These are phyloP conservation scores for Cyberlindnera maclurae DNA, from an alignment of 805 yeast species.

Conservation along the genomic window DNA sequence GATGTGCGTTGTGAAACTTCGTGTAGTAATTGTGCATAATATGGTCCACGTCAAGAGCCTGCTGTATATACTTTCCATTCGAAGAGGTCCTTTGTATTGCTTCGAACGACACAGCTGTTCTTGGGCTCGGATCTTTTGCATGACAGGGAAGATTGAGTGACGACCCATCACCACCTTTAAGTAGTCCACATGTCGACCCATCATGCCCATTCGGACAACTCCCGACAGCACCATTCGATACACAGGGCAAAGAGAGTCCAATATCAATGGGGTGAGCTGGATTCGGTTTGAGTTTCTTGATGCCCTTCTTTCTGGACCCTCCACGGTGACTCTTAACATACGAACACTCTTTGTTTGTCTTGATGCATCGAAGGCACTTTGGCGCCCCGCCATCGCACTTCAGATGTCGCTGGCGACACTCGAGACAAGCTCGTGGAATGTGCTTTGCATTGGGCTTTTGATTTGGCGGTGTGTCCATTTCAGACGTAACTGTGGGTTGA, in stretches of 20 bases:
- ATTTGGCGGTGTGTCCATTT: slow-evolving; percentile 1
- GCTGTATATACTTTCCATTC: slow-evolving; percentile 1
- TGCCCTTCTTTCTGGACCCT: slow-evolving; percentile 46
- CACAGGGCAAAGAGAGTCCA: slow-evolving; percentile 15
- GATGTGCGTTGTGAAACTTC: slow-evolving; percentile 37
- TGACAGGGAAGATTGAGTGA: slow-evolving; percentile 17
- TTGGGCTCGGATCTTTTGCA: slow-evolving; percentile 1
- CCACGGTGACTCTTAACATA: slow-evolving; percentile 49
- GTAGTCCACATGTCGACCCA: slow-evolving; percentile 15
- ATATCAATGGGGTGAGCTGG: slow-evolving; percentile 1
- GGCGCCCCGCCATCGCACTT: slow-evolving; percentile 46
- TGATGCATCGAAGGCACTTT: slow-evolving; percentile 35
- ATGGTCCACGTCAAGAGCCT: slow-evolving; percentile 2
- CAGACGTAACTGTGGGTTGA: neutral
- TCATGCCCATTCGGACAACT: slow-evolving; percentile 23
- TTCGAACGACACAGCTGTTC: slow-evolving; percentile 10
- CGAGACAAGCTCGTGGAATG: slow-evolving; percentile 42
- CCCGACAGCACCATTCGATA: slow-evolving; percentile 7
- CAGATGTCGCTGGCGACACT: slow-evolving; percentile 43
- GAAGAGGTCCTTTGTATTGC: neutral
- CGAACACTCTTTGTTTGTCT: slow-evolving; percentile 30
- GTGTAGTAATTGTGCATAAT: slow-evolving; percentile 27
- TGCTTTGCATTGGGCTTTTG: slow-evolving; percentile 27
- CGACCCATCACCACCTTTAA: slow-evolving; percentile 8
- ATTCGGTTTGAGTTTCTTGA: slow-evolving; percentile 21